Conservation (phyloP, 495 filamentous ascomycete genomes). For the Articulospora tetracladia region DNA sequence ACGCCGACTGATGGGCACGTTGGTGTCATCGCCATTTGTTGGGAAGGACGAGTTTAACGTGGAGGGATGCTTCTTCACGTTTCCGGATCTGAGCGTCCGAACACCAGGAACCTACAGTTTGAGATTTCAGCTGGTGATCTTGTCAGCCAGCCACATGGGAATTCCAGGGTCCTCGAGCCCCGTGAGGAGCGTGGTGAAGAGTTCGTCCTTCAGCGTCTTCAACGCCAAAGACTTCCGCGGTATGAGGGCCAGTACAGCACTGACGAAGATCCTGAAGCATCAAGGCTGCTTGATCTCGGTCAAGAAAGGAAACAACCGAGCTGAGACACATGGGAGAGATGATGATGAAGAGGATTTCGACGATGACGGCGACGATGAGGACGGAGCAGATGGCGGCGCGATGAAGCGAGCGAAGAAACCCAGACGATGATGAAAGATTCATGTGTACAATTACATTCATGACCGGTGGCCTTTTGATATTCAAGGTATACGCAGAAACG, state of each 20-base stretch:
- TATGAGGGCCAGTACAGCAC: constrained; percentile 70
- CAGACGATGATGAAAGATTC: neutral
- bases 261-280: constrained; percentile 66
- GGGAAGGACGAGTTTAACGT: constrained; percentile 60
- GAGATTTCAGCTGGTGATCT: constrained; percentile 81
- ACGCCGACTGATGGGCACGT: constrained; percentile 72
- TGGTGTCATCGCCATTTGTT: constrained; percentile 72
- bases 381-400: constrained; percentile 1
- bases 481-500: neutral
- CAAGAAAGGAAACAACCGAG: constrained; percentile 76
- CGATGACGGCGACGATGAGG: constrained; percentile 26
- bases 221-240: constrained; percentile 97
- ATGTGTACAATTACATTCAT: neutral
- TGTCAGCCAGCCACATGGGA: constrained; percentile 48
- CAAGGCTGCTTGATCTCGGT: constrained; percentile 76
- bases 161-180: constrained; percentile 38
- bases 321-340: constrained; percentile 38
- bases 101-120: constrained; percentile 80
- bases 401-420: constrained; percentile 1
- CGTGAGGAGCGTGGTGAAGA: constrained; percentile 65
- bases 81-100: constrained; percentile 89
- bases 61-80: constrained; percentile 88
- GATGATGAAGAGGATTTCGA: constrained; percentile 45
- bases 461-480: neutral
- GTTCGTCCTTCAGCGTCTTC: constrained; percentile 80